Base-by-base conservation (phyloP, 331 rosid genomes). In the Acacia concinna region DNA sequence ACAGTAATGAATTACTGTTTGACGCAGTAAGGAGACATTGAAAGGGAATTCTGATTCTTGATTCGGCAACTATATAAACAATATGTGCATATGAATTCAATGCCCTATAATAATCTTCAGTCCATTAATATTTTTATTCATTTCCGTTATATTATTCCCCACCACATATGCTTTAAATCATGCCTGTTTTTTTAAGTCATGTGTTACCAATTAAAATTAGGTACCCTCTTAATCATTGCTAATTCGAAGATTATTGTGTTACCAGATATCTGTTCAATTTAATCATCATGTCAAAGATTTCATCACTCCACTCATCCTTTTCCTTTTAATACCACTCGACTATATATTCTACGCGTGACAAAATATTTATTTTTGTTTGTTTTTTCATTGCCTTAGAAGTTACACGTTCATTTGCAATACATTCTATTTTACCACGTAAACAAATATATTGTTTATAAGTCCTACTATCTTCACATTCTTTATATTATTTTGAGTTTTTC, bases 11-110 rank as follows among this genome's bases (percentile, higher is more conserved):
- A 27, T 11, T 41, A 25, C 23, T 43, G 35, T 69, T 25, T 6
- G 12, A 69, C 57, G 57, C 74, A 27, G 56, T 25, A 41, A 43
- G 74, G 54, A 68, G 74, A 41, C 56, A 68, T 25, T 68, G 57
- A 69, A 0, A 14, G 23, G 21, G 74, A 43, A 43, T 41, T 43
- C 56, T 25, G 2, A 69, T 25, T 41, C 23, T 27, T 69, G 14
- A 69, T 41, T 68, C 31, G 23, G 37, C 73, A 41, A 68, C 25
- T 41, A 11, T 67, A 68, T n/a, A n/a, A n/a, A n/a, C n/a, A n/a
- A n/a, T 43, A 4, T 37, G 17, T 66, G 40, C 71, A n/a, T 37
- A 23, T 68, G 34, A 68, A 68, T 40, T 38, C n/a, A 40, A 68
- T 69, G 37, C 14, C 21, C 34, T 52, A 21, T 52, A 1, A 17